phyloP scores from a whole-genome alignment of 1,139 yeast species.

The Geotrichum macrosporum region DNA sequence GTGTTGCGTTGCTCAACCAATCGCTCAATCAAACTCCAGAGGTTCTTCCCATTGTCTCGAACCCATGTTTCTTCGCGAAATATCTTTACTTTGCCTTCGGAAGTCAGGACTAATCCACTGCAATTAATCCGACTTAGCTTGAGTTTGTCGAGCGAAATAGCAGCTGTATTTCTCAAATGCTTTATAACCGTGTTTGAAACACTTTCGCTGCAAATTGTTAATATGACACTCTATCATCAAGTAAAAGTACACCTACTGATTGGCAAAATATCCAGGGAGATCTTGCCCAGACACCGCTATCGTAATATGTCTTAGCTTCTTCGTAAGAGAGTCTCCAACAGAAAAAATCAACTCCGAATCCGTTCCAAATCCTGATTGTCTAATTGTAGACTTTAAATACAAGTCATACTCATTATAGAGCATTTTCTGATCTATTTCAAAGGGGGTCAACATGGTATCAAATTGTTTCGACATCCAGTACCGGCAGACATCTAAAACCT shows the following conservation, averaged over 20 bases:
- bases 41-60: not conserved
- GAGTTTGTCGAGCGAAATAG: conserved; percentile 2
- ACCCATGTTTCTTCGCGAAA: conserved; percentile 10
- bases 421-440: not conserved
- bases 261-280: conserved; percentile 7
- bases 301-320: conserved; percentile 9
- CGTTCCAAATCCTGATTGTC: conserved; percentile 5
- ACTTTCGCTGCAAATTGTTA: conserved; percentile 1
- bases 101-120: conserved; percentile 10
- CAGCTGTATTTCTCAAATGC: conserved; percentile 8
- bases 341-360: conserved; percentile 14
- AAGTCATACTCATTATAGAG: conserved; percentile 6
- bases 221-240: not conserved
- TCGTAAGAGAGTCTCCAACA: conserved; percentile 6
- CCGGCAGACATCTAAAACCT: conserved; percentile 14
- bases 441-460: conserved; percentile 4
- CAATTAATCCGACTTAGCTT: conserved; percentile 9
- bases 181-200: conserved; percentile 6
- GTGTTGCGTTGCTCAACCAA: conserved; percentile 9
- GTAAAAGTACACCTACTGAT: not conserved
- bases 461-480: conserved; percentile 10
- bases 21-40: conserved; percentile 9
- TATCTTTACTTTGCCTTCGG: conserved; percentile 14
- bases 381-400: not conserved
- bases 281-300: conserved; percentile 11